phyloP scores from a whole-genome alignment of 2,329 filamentous ascomycete genomes.

The Botrytis hyacinthi region DNA sequence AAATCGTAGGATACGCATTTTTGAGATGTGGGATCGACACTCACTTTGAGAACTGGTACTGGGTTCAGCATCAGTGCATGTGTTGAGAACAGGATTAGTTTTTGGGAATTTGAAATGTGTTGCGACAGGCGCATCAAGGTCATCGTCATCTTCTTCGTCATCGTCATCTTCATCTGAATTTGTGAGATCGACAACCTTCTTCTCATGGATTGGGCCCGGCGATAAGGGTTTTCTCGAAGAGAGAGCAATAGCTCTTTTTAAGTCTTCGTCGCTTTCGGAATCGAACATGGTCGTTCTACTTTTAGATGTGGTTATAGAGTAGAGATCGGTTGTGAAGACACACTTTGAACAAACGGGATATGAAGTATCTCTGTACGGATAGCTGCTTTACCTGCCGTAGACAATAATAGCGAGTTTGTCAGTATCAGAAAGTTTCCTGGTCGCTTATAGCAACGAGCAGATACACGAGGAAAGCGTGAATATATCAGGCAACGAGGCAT shows the following conservation, averaged over 20 bases:
- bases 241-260: constrained; percentile 59
- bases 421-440: background rate
- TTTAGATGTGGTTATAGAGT: background rate
- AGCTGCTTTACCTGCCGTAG: background rate
- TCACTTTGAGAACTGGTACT: background rate
- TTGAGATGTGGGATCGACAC: background rate
- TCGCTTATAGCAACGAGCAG: background rate
- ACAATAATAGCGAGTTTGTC: background rate
- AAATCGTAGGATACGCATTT: background rate
- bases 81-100: background rate
- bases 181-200: constrained; percentile 35
- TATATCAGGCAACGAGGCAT: background rate
- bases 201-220: background rate
- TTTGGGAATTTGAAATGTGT: constrained; percentile 4
- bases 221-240: constrained; percentile 43
- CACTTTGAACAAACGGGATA: background rate
- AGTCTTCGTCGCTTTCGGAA: constrained; percentile 48
- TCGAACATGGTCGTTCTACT: constrained; percentile 32
- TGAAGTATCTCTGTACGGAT: background rate
- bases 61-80: background rate
- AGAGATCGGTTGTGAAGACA: background rate
- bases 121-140: constrained; percentile 36
- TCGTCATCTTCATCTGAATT: constrained; percentile 38
- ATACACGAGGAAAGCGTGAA: background rate
- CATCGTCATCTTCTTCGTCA: constrained; percentile 38